Evolutionary conservation across 306 rosid genomes (phyloP).

Genomic region (Abrus pulchellus): DNA sequence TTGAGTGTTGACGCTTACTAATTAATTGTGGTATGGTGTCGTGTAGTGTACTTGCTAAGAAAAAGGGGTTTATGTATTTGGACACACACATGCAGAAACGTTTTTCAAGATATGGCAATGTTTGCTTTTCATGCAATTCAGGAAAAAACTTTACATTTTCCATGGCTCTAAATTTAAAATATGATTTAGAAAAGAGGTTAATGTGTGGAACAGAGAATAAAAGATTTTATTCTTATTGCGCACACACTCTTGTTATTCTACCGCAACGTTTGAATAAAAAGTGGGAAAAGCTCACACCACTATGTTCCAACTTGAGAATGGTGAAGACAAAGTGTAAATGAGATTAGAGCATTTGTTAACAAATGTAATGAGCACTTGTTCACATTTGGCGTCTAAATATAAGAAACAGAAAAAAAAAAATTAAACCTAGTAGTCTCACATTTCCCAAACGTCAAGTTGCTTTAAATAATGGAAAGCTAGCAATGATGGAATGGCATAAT

Average conservation of each 20-base stretch:
- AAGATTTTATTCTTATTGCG: no score
- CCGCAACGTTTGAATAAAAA: no score
- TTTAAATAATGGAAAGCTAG: slow-evolving; percentile 26
- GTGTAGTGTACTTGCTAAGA: no score
- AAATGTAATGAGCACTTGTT: background rate
- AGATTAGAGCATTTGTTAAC: background rate
- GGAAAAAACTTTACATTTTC: slow-evolving; percentile 23
- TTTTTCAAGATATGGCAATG: background rate
- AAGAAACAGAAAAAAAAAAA: slow-evolving; percentile 16
- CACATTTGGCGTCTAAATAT: background rate
- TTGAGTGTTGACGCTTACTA: background rate
- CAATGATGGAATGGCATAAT: slow-evolving; percentile 1
- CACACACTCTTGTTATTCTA: no score
- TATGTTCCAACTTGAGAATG: no score
- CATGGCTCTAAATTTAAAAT: slow-evolving; percentile 5
- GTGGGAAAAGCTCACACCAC: no score
- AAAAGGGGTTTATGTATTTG: background rate
- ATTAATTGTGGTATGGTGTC: background rate
- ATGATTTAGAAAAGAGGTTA: no score
- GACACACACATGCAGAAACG: background rate
- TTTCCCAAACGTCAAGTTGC: slow-evolving; percentile 40
- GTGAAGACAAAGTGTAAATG: no score
- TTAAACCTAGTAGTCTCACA: background rate
- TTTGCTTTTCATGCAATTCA: slow-evolving; percentile 42
- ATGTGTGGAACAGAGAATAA: no score